Evolutionary conservation across 495 filamentous ascomycete genomes (phyloP).

Genomic region (Halenospora varia): DNA sequence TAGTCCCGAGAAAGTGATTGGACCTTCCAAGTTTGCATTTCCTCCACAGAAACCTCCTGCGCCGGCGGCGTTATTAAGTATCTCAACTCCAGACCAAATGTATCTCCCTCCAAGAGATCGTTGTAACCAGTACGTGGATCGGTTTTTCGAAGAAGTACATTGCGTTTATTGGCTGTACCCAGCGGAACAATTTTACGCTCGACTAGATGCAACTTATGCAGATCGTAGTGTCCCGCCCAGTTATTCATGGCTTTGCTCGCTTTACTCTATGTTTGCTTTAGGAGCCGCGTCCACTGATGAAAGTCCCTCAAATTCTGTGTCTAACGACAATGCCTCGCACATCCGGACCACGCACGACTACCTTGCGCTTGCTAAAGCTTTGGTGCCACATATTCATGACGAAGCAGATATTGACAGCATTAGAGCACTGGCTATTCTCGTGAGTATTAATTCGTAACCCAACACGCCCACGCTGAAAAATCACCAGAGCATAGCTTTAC

Average conservation of each 20-base stretch:
- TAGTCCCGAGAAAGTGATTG: constrained; percentile 14
- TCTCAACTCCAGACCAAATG: background rate
- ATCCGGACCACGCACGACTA: constrained; percentile 23
- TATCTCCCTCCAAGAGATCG: constrained; percentile 8
- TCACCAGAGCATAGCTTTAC: constrained; percentile 24
- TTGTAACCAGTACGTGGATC: constrained; percentile 8
- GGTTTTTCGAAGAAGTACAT: constrained; percentile 16
- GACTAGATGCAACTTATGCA: constrained; percentile 14
- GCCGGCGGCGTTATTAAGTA: background rate
- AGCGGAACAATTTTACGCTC: constrained; percentile 7
- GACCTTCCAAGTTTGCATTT: constrained; percentile 3
- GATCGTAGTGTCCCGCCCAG: background rate
- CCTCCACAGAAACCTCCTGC: constrained; percentile 5
- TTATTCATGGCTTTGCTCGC: constrained; percentile 16
- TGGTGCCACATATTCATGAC: constrained; percentile 28
- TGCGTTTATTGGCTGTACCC: constrained; percentile 16
- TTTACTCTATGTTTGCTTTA: constrained; percentile 19
- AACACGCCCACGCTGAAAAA: no score
- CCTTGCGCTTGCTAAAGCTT: constrained; percentile 25
- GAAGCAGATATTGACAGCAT: constrained; percentile 32
- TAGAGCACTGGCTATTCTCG: constrained; percentile 26
- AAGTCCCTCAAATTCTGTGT: background rate
- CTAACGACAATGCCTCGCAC: constrained; percentile 13
- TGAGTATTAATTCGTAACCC: no score
- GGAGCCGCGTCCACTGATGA: constrained; percentile 6